phyloP scores from a whole-genome alignment of 495 filamentous ascomycete genomes.

The Penicillium subrubescens region DNA sequence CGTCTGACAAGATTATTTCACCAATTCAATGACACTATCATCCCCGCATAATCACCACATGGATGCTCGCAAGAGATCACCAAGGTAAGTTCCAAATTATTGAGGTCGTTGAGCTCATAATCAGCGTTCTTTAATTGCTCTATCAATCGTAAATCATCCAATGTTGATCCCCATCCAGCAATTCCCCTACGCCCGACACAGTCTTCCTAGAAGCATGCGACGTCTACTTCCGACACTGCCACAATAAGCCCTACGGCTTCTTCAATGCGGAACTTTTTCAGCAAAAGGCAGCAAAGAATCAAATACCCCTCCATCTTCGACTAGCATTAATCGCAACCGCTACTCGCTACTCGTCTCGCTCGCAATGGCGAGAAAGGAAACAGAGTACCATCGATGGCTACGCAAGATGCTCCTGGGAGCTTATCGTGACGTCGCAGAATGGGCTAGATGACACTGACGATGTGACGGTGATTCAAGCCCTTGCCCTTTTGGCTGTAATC shows the following conservation, averaged over 20 bases:
- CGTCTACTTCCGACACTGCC: constrained; percentile 31
- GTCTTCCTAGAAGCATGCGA: constrained; percentile 30
- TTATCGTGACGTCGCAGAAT: constrained; percentile 22
- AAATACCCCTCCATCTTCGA: constrained; percentile 25
- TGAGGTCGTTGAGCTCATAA: too few species aligned
- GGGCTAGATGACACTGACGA: constrained; percentile 22
- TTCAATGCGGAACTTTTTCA: constrained; percentile 31
- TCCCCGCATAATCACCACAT: background rate
- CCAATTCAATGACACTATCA: background rate
- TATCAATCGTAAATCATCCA: background rate
- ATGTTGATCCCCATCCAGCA: background rate
- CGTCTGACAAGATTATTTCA: background rate
- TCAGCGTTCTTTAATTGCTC: too few species aligned
- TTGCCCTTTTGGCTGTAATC: constrained; percentile 32
- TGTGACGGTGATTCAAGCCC: constrained; percentile 29
- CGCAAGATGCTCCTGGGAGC: constrained; percentile 31
- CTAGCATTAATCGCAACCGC: constrained; percentile 35
- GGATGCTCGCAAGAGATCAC: background rate
- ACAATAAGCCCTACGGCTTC: constrained; percentile 36
- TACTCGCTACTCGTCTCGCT: constrained; percentile 26
- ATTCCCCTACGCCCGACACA: constrained; percentile 16
- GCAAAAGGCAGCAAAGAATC: constrained; percentile 12
- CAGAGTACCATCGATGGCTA: constrained; percentile 27
- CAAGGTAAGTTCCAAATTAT: background rate
- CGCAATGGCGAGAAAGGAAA: constrained; percentile 24